Evolutionary conservation across 352 stramenopile genomes (phyloP).

Genomic region (Nothophytophthora sp.): DNA sequence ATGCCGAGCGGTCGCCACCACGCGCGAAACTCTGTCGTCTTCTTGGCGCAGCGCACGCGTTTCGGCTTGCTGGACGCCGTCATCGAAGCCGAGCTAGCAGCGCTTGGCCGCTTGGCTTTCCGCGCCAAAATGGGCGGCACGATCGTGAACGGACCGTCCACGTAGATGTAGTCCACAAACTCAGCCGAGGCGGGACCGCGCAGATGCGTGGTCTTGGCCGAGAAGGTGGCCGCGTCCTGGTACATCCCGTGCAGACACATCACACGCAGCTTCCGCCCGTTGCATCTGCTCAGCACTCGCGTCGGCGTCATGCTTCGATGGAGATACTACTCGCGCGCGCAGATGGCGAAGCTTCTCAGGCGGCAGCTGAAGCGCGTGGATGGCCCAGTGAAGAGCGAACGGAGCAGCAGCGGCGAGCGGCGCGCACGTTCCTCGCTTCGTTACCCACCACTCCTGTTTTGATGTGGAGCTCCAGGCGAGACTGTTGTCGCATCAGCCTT

Average conservation of each 20-base stretch:
- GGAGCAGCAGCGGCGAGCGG: too few species aligned
- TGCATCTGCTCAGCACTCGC: constrained; percentile 10
- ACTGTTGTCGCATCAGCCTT: too few species aligned
- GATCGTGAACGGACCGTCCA: constrained; percentile 75
- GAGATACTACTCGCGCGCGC: neutral
- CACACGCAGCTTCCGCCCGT: constrained; percentile 53
- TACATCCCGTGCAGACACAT: constrained; percentile 89
- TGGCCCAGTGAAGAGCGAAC: too few species aligned
- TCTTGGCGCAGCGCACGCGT: constrained; percentile 49
- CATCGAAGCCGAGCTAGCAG: neutral
- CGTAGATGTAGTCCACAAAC: constrained; percentile 65
- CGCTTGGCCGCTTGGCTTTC: constrained; percentile 28
- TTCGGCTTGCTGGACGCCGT: constrained; percentile 15
- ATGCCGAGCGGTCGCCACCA: constrained; percentile 70
- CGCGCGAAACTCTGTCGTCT: constrained; percentile 63
- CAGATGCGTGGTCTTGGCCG: constrained; percentile 68
- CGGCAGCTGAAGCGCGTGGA: neutral
- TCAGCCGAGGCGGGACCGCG: constrained; percentile 22
- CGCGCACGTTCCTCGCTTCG: too few species aligned
- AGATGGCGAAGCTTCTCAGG: too few species aligned
- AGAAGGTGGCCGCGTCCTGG: constrained; percentile 71
- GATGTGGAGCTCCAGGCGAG: too few species aligned
- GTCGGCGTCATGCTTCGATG: constrained; percentile 11
- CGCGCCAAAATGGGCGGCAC: constrained; percentile 68
- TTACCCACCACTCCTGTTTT: too few species aligned